Evolutionary conservation across 2,329 filamentous ascomycete genomes (phyloP), one percentile per base, ranked within the genome.

Genomic region (Penicillium crustosum): DNA sequence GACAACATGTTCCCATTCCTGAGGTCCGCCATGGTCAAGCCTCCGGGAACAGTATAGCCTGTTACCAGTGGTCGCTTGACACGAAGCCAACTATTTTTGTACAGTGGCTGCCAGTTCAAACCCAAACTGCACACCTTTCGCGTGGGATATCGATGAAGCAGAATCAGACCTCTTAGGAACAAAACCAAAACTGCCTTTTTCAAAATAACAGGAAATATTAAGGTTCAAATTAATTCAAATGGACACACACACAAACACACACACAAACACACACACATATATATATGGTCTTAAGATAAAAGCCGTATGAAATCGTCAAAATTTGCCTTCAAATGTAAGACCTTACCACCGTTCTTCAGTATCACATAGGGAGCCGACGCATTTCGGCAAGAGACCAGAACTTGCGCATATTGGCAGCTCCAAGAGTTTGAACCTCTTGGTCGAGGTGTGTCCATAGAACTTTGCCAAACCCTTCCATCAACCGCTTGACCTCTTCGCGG

Each of bases 361-460:
- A 58, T 65, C 48, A 92, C 78, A 92, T 90, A 0, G 84, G 86
- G 77, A 94, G 81, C 51, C 77, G 75, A 72, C 75, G 79, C 74
- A 96, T 87, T 80, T 96, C 92, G 47, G 90, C 85, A 59, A 86
- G 65, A 0, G 81, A 89, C 90, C 90, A 96, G 74, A 89, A 92
- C 74, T 81, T 85, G 65, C 90, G 82, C 92, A 96, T 96, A 72
- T 93, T 95, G 73, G 94, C 89, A 44, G 91, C 91, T 2, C 88
- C 85, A 33, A 96, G 74, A 64, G 89, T 84, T 73, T 81, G 78
- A 8, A 96, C 91, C 80, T 96, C 92, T 66, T 93, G 87, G 67
- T 94, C 90, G 59, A 96, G 77, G 80, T 96, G 92, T 68, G 78
- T 79, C 89, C 91, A 93, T 49, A 96, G 73, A 61, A 96, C 89